Conservation (phyloP, 2,329 filamentous ascomycete genomes). For the Monosporascus sp. region DNA sequence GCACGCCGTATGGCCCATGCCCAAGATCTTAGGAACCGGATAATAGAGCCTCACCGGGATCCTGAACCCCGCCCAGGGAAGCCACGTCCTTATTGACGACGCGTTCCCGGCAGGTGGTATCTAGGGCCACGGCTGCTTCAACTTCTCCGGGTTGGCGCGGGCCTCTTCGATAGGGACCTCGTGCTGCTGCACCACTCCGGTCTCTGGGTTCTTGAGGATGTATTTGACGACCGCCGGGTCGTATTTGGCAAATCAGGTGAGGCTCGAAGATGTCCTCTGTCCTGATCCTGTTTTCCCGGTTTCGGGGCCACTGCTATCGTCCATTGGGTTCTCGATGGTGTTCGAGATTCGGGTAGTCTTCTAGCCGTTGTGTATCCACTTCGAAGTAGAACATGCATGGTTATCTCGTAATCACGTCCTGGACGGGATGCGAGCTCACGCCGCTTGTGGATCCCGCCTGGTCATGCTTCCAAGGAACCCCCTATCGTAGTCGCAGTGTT, state of each 20-base stretch:
- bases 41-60: conserved; percentile 29
- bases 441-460: too few relatives aligned
- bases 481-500: too few relatives aligned
- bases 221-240: conserved; percentile 27
- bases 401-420: too few relatives aligned
- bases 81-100: conserved; percentile 21
- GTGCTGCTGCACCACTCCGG: conserved; percentile 11
- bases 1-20: conserved; percentile 28
- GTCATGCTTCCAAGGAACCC: too few relatives aligned
- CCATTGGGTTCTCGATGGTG: too few relatives aligned
- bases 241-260: conserved; percentile 20
- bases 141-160: conserved; percentile 23
- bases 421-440: too few relatives aligned
- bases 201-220: conserved; percentile 18
- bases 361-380: too few relatives aligned
- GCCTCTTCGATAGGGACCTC: conserved; percentile 24
- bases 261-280: conserved; percentile 23
- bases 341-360: too few relatives aligned
- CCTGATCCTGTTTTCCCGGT: not conserved
- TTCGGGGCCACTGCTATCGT: too few relatives aligned
- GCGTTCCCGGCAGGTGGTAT: conserved; percentile 22
- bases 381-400: too few relatives aligned
- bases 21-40: conserved; percentile 23
- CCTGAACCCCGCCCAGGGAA: conserved; percentile 25
- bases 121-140: conserved; percentile 19